These are phyloP conservation scores for Phellopilus nigrolimitatus DNA, from an alignment of 1,284 basidiomycete genomes.

Conservation along the genomic window DNA sequence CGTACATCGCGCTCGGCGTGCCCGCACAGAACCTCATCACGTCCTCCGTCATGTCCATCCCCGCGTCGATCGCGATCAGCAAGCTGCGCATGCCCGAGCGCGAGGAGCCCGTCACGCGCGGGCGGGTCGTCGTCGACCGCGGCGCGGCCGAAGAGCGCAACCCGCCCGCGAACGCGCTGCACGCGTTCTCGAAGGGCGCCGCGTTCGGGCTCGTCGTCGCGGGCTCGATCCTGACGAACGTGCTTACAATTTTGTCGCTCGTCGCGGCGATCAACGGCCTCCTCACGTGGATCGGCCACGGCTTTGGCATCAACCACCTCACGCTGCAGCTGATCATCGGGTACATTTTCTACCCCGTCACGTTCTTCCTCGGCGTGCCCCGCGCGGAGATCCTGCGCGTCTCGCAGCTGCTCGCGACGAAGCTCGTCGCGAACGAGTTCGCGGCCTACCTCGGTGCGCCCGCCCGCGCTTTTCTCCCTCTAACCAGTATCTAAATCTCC, in stretches of 20 bases:
- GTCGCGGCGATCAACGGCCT: slow-evolving; percentile 81
- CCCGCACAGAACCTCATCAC: slow-evolving; percentile 81
- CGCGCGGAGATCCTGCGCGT: slow-evolving; percentile 68
- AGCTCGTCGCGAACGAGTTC: slow-evolving; percentile 87
- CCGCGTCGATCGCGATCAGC: slow-evolving; percentile 87
- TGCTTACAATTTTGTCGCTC: slow-evolving; percentile 76
- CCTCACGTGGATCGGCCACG: slow-evolving; percentile 84
- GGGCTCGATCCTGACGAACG: slow-evolving; percentile 77
- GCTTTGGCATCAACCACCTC: slow-evolving; percentile 78
- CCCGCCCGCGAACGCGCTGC: slow-evolving; percentile 69
- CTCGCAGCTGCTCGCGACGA: slow-evolving; percentile 79
- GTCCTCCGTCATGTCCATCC: slow-evolving; percentile 92
- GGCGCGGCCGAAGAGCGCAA: slow-evolving; percentile 57
- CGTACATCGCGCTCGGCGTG: slow-evolving; percentile 82
- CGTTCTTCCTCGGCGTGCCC: slow-evolving; percentile 81
- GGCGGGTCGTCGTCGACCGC: slow-evolving; percentile 73
- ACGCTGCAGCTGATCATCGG: slow-evolving; percentile 83
- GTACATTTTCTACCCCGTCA: slow-evolving; percentile 84
- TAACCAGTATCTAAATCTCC: neutral
- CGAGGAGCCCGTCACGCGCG: slow-evolving; percentile 83
- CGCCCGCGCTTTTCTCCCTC: neutral
- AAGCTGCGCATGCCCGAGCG: slow-evolving; percentile 82
- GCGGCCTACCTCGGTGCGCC: slow-evolving; percentile 61
- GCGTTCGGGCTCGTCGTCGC: slow-evolving; percentile 83
- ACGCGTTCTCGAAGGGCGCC: slow-evolving; percentile 87